Evolutionary conservation across 1,139 yeast genomes (phyloP), one percentile per base, ranked within the genome.

Genomic region (Blastobotrys persicus): DNA sequence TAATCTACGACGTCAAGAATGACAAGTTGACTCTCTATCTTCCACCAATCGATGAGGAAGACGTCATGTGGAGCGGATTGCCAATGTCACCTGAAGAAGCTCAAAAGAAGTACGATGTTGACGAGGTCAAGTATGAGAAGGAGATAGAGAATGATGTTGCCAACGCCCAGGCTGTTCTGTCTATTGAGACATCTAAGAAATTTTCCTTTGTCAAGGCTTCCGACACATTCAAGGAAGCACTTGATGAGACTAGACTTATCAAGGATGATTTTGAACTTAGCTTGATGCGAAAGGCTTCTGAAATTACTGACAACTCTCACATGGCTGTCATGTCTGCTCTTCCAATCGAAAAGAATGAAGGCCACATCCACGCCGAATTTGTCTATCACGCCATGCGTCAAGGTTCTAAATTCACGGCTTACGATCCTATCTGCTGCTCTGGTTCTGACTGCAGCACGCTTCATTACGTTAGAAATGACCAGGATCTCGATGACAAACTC

Each of bases 51-150:
- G 96, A 89, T 64, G 71, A 78, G 46, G 98, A 92, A 43, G 96
- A 88, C 64, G 87, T 92, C 44, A 86, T 92, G 91, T 92, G 98
- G 98, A 83, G 94, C 50, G 98, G 98, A 0, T 65, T 85, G 68
- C 98, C 98, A 1, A 57, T 88, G 47, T 72, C 80, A 37, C 60
- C 75, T n/a, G 81, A 83, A 47, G 81, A 84, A 18, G 96, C 97
- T 0, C 52, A 67, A 44, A 64, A 70, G 16, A 75, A 73, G 54
- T 92, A 71, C 60, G 96, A 91, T 58, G 91, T 88, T 32, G 98
- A 92, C 66, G 83, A 79, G 39, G 95, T 91, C 49, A 70, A 79
- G 56, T 86, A 84, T 61, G 78, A 75, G 9, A 64, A 69, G 13
- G 81, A 79, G 5, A 63, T 83, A 51, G 69, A 65, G 18, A 52